Percentiles rank a stretch among this genome's conserved stretches.
Evolutionary conservation across 192 early-diverging fungal species (phyloP).

Genomic region (Coemansia sp.): DNA sequence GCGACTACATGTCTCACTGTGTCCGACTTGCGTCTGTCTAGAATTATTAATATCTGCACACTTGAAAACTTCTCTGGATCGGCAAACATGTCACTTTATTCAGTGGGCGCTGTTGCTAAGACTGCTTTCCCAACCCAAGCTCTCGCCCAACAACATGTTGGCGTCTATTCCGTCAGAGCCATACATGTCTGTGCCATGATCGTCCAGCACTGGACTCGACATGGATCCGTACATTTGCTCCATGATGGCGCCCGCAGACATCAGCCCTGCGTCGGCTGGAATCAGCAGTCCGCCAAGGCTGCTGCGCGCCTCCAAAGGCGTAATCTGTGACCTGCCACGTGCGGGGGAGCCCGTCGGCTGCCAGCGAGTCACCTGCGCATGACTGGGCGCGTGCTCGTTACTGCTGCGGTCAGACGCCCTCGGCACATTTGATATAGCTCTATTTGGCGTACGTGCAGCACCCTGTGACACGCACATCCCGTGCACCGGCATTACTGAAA

Average conservation of each 20-base stretch:
- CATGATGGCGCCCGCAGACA: conserved; percentile 8
- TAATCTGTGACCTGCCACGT: neutral
- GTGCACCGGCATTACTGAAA: conserved; percentile 22
- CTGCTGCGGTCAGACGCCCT: neutral
- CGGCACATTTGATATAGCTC: neutral
- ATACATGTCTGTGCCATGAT: neutral
- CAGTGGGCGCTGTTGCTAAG: conserved; percentile 1
- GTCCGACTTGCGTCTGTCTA: no score
- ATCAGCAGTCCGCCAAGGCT: conserved; percentile 16
- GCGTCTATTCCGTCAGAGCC: conserved; percentile 2
- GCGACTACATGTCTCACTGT: no score
- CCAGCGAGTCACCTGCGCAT: no score
- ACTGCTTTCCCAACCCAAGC: neutral
- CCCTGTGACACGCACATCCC: conserved; percentile 3
- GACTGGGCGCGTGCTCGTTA: neutral
- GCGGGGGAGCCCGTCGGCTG: neutral
- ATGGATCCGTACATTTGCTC: conserved; percentile 16
- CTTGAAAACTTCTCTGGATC: no score
- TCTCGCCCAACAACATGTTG: neutral
- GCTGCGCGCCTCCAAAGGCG: neutral
- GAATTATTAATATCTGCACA: no score
- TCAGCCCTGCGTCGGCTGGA: conserved; percentile 7
- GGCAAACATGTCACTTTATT: no score
- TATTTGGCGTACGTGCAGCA: neutral
- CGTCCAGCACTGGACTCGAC: conserved; percentile 2